A percentile compares a stretch with the other conserved stretches of the same genome.
Evolutionary conservation across 2,329 filamentous ascomycete genomes (phyloP).

Genomic region (Xylariaceae sp.): DNA sequence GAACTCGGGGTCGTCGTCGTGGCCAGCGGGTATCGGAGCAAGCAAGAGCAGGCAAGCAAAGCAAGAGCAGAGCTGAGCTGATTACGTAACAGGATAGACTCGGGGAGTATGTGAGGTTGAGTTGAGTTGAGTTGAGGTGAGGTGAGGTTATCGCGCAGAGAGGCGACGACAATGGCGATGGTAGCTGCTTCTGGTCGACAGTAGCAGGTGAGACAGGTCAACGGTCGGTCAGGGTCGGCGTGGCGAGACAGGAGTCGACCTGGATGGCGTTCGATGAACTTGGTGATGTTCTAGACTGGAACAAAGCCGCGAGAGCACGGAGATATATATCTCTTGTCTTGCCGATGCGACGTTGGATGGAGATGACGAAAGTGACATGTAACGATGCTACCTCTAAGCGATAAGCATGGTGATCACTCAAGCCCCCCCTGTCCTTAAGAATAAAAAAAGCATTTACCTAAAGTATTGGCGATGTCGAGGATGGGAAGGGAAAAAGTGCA

Average conservation of each 20-base stretch:
- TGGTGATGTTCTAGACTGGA: constrained; percentile 9
- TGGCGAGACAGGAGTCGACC: constrained; percentile 8
- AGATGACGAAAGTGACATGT: constrained; percentile 7
- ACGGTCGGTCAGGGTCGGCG: constrained; percentile 10
- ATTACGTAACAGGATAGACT: too few relatives aligned
- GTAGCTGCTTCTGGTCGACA: too few relatives aligned
- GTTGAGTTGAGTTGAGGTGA: too few relatives aligned
- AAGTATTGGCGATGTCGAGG: neutral
- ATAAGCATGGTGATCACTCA: constrained; percentile 10
- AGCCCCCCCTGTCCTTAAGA: constrained; percentile 1
- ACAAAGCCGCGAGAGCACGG: constrained; percentile 14
- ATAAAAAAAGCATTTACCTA: neutral
- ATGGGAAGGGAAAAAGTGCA: constrained; percentile 5
- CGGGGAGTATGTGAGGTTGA: too few relatives aligned
- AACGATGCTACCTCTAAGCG: constrained; percentile 10
- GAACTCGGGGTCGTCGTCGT: constrained; percentile 1
- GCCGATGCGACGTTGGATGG: constrained; percentile 2
- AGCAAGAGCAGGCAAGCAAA: neutral
- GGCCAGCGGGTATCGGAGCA: constrained; percentile 4
- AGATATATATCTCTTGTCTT: constrained; percentile 14
- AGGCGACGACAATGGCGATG: constrained; percentile 4
- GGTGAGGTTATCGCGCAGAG: constrained; percentile 3
- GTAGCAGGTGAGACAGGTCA: neutral
- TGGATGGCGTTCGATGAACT: constrained; percentile 7
- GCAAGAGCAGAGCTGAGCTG: neutral